Conservation (phyloP, 768 basidiomycete species). For the Agaricus bisporus region DNA sequence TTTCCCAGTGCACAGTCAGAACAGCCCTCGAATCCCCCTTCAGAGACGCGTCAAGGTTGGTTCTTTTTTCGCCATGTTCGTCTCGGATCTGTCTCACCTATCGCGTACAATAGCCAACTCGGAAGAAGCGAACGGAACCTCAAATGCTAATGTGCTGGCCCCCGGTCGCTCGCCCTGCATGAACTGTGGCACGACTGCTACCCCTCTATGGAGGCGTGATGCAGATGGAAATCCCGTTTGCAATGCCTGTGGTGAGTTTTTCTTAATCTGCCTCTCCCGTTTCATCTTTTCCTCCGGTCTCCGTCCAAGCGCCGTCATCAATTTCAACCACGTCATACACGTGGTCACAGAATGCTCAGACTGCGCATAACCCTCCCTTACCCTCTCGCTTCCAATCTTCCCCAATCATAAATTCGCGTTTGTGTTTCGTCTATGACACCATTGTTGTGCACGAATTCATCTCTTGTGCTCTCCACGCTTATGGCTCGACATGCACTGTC, state of each 20-base stretch:
- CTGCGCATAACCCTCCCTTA: neutral
- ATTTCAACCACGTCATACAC: constrained; percentile 11
- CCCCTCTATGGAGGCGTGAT: constrained; percentile 83
- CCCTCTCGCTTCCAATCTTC: constrained; percentile 9
- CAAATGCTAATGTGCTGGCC: constrained; percentile 19
- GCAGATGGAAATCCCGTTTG: constrained; percentile 78
- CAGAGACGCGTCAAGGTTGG: constrained; percentile 22
- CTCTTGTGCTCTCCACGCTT: constrained; percentile 1
- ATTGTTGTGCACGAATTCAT: neutral
- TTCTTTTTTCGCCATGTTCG: constrained; percentile 1
- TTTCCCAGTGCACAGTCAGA: constrained; percentile 22
- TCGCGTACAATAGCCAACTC: constrained; percentile 13
- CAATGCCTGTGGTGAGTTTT: constrained; percentile 79
- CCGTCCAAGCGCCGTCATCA: constrained; percentile 2
- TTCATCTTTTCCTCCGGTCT: constrained; percentile 13
- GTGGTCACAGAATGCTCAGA: constrained; percentile 5
- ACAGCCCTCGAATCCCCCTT: constrained; percentile 15
- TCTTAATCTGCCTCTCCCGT: constrained; percentile 25
- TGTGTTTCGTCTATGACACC: constrained; percentile 8
- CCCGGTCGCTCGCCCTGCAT: constrained; percentile 49
- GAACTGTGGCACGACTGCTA: constrained; percentile 72
- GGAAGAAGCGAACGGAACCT: constrained; percentile 22
- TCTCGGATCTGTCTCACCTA: constrained; percentile 4
- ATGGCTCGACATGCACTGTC: neutral
- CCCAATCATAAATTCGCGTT: constrained; percentile 3